Evolutionary conservation across 2,329 filamentous ascomycete species (phyloP), one percentile per base, ranked within the genome.

Genomic region (Aspergillus sp.): DNA sequence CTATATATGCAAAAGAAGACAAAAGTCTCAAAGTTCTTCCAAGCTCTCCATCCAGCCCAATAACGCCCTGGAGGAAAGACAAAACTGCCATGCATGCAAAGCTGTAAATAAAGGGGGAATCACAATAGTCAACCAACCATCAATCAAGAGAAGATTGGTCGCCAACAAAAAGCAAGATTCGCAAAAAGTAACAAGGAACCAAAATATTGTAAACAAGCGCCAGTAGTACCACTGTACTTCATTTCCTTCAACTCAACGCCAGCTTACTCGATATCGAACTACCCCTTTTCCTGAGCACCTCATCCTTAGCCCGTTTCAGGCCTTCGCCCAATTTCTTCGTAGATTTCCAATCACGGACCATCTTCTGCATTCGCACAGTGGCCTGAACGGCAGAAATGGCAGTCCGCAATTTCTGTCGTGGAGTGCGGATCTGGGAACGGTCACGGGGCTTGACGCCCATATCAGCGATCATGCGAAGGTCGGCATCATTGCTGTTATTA

Each of bases 401-500:
- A 7, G 66, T 65, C 46, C 65, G 66, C 30, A 75, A 55, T 49
- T 72, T 74, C 48, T 64, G 66, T 32, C 63, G 60, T 42, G 70
- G 63, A 39, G 58, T 58, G 45, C 64, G 60, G 48, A 61, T 46
- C 50, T 57, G 58, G 30, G 47, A 56, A 41, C 59, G 57, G 32
- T 61, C 60, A 32, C 60, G 63, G 29, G 65, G 69, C 32, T 74
- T 77, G 52, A 87, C 80, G 52, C 86, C 88, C 75, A 96, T 94
- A 57, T 86, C 79, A 57, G 85, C 80, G 52, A 97, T 82, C 62
- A 96, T 85, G 44, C 83, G 81, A 49, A 97, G 82, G 65, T 97
- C 88, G 50, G 88, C 86, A 67, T 91, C 85, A 73, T 97, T 98
- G 73, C 93, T 97, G 66, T 65, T 19, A 19, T 19, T 19, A 19